Conservation (phyloP, 2,329 filamentous ascomycete species). For the Diaporthe ampelina region DNA sequence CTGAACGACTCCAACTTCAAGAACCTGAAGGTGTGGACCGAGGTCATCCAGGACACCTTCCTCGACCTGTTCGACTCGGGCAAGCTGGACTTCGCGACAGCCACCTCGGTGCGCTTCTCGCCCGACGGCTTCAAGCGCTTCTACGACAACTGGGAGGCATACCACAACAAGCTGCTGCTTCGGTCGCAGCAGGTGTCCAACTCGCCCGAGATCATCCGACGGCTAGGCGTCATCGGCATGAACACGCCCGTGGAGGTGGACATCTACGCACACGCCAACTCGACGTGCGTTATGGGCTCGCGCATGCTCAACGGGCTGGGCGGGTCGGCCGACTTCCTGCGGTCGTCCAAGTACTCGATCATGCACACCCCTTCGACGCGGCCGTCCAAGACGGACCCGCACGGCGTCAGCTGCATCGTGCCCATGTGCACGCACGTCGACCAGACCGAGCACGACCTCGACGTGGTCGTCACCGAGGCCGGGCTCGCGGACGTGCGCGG, state of each 20-base stretch:
- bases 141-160: slow-evolving; percentile 86
- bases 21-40: slow-evolving; percentile 93
- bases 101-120: slow-evolving; percentile 91
- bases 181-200: slow-evolving; percentile 92
- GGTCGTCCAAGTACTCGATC: slow-evolving; percentile 85
- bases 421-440: slow-evolving; percentile 94
- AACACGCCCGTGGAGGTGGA: slow-evolving; percentile 96
- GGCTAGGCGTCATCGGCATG: slow-evolving; percentile 91
- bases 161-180: slow-evolving; percentile 85
- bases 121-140: slow-evolving; percentile 93
- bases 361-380: slow-evolving; percentile 92
- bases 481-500: slow-evolving; percentile 90
- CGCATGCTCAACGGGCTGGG: slow-evolving; percentile 91
- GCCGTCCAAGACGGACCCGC: slow-evolving; percentile 85
- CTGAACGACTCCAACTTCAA: slow-evolving; percentile 85
- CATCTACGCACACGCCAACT: slow-evolving; percentile 95
- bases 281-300: slow-evolving; percentile 88
- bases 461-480: slow-evolving; percentile 83
- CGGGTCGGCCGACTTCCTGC: slow-evolving; percentile 85
- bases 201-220: slow-evolving; percentile 89
- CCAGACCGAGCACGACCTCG: slow-evolving; percentile 93
- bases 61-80: slow-evolving; percentile 92
- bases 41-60: slow-evolving; percentile 91
- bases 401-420: slow-evolving; percentile 89
- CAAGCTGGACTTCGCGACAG: slow-evolving; percentile 89